Conservation (phyloP, 768 basidiomycete genomes). For the Phlebiopsis flavidoalba region DNA sequence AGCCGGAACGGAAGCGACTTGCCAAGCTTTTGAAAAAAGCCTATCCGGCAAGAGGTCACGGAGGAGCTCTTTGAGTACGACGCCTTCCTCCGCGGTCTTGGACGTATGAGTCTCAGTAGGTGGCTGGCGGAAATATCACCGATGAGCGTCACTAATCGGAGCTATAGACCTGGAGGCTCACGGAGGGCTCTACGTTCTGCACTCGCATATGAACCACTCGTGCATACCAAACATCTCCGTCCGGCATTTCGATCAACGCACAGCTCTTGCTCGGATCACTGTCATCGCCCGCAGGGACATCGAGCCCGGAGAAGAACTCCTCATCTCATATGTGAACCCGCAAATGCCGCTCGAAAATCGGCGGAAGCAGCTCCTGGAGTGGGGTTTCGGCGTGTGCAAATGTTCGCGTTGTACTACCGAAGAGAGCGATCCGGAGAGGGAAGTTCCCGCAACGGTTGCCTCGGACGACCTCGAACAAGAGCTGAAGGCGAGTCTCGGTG, state of each 20-base stretch:
- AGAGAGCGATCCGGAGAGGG: slow-evolving; percentile 23
- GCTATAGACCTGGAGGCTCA: slow-evolving; percentile 72
- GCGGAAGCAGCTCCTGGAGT: slow-evolving; percentile 50
- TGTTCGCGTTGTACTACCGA: slow-evolving; percentile 70
- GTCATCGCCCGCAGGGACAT: slow-evolving; percentile 65
- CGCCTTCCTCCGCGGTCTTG: slow-evolving; percentile 65
- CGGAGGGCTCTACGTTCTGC: slow-evolving; percentile 80
- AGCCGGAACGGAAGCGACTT: slow-evolving; percentile 52
- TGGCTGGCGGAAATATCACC: not conserved
- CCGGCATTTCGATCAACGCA: slow-evolving; percentile 67
- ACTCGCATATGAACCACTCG: slow-evolving; percentile 84
- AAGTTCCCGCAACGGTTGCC: slow-evolving; percentile 17
- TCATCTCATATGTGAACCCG: slow-evolving; percentile 78
- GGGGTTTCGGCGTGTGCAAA: slow-evolving; percentile 70
- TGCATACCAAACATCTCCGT: slow-evolving; percentile 79
- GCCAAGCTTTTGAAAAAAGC: slow-evolving; percentile 48
- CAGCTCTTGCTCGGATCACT: slow-evolving; percentile 68
- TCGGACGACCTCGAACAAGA: slow-evolving; percentile 45
- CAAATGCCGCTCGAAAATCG: slow-evolving; percentile 39
- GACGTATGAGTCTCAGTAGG: slow-evolving; percentile 75
- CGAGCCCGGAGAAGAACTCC: slow-evolving; percentile 65
- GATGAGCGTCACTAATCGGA: not conserved
- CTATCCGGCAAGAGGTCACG: slow-evolving; percentile 42
- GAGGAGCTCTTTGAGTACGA: slow-evolving; percentile 70
- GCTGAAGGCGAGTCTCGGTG: slow-evolving; percentile 60